Percentiles rank a stretch among this genome's conserved stretches.
Evolutionary conservation across 106 monocot species (phyloP).

Genomic region (Apostasia ramifera): DNA sequence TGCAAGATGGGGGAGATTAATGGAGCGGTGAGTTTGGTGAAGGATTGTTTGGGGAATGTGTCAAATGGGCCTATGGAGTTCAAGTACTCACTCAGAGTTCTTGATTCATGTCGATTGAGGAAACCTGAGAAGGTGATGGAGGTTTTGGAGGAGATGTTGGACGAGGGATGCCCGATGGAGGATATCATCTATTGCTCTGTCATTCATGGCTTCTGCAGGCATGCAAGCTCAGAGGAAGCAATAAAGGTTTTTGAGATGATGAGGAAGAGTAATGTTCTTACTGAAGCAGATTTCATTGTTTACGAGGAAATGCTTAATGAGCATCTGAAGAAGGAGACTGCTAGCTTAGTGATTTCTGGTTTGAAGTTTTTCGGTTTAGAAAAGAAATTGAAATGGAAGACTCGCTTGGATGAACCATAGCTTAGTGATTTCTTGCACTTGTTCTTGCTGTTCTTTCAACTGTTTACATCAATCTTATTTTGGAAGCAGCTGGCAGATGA

Average conservation of each 20-base stretch:
- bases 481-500: too few species aligned
- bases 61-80: slow-evolving; percentile 79
- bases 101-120: slow-evolving; percentile 50
- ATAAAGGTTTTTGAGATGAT: slow-evolving; percentile 56
- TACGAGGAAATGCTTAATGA: slow-evolving; percentile 83
- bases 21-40: slow-evolving; percentile 63
- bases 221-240: slow-evolving; percentile 64
- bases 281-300: slow-evolving; percentile 50
- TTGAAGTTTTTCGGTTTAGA: slow-evolving; percentile 85
- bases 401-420: slow-evolving; percentile 12
- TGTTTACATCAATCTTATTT: too few species aligned
- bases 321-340: slow-evolving; percentile 71
- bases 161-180: slow-evolving; percentile 41
- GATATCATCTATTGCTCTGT: slow-evolving; percentile 72
- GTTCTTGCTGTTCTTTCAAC: too few species aligned
- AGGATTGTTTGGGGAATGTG: slow-evolving; percentile 86
- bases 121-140: slow-evolving; percentile 63
- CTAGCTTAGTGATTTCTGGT: slow-evolving; percentile 67
- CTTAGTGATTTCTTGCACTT: too few species aligned
- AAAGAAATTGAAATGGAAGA: slow-evolving; percentile 54
- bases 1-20: slow-evolving; percentile 67
- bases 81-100: slow-evolving; percentile 73
- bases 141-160: slow-evolving; percentile 74
- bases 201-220: slow-evolving; percentile 81
- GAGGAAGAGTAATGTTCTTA: slow-evolving; percentile 43